Percentiles rank a stretch among this genome's conserved stretches.
Conservation (phyloP, 164 flowering plant genomes). For the Umbilicus rupestris region DNA sequence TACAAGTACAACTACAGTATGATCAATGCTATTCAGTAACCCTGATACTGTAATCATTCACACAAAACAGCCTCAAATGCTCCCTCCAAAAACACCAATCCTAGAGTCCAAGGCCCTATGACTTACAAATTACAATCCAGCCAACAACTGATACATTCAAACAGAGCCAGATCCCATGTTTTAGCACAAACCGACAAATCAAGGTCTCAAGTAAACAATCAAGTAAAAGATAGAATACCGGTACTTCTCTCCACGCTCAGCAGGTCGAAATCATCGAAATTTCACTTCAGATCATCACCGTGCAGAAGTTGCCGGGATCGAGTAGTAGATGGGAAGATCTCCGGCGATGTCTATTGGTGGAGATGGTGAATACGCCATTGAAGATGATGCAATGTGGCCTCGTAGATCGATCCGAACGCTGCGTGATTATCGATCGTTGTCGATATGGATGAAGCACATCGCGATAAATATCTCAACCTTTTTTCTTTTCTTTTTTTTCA, state of each 20-base stretch:
- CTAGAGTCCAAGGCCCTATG: too few species aligned
- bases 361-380: not conserved
- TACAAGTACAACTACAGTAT: not conserved
- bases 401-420: not conserved
- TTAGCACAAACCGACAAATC: too few species aligned
- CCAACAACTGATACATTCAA: too few species aligned
- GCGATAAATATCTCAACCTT: not conserved
- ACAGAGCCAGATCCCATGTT: too few species aligned
- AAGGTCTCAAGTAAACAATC: too few species aligned
- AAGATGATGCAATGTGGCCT: not conserved
- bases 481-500: not conserved
- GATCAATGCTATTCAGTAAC: not conserved
- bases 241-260: not conserved
- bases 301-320: not conserved
- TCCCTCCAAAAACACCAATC: not conserved
- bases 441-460: not conserved
- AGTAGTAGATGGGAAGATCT: slow-evolving; percentile 7
- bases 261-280: not conserved
- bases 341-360: slow-evolving; percentile 1
- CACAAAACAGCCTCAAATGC: not conserved
- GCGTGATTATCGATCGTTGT: not conserved
- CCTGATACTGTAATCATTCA: not conserved
- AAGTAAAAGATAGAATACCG: too few species aligned
- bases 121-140: too few species aligned
- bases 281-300: not conserved